Base-by-base conservation (phyloP, 2,329 filamentous ascomycete genomes). In the Hymenoscyphus linearis region DNA sequence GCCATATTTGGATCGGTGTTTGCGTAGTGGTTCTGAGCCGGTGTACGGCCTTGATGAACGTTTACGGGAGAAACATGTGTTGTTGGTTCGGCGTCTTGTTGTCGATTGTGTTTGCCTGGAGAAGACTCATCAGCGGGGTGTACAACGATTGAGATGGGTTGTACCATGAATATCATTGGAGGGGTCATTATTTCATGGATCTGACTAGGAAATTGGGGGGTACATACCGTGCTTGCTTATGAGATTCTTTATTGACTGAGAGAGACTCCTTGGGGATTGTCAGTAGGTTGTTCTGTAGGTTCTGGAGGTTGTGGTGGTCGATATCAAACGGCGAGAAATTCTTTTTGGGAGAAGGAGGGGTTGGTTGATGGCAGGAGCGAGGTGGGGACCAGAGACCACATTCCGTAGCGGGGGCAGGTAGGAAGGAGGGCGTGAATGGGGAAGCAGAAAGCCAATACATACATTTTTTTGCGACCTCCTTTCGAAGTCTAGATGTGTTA, bases 171-270 rank as follows among this genome's bases (percentile, higher is more conserved):
- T 35, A 53, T 27, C 26, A 4, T 22, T 37, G 40, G 52, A 56
- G 27, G 56, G 52, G 27, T 34, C 31, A 36, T 34, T 27, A 26
- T 26, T 22, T 35, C 59, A 62, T 47, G 52, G 18, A 52, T 26
- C 31, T 36, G 16, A 31, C 22, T 5, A 47, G 13, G 44, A 22
- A 2, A 22, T 4, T 25, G 5, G 44, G 44, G 22, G 35, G 26
- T 40, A 71, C 79, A 60, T 78, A 86, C 84, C 93, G 81, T 97
- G 93, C 68, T 47, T 47, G 44, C 93, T 90, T 78, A 98, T 95
- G 78, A 98, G 96, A 78, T 97, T 97, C 79, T 98, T 97, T 71
- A 97, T 85, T 74, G 95, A 95, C 80, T 97, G 93, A 79, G 97
- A 96, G 68, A 84, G 85, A 47, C 44, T 47, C 44, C 44, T 47